Conservation (phyloP, 108 stramenopile species). For the Schizochytrium sp. region DNA sequence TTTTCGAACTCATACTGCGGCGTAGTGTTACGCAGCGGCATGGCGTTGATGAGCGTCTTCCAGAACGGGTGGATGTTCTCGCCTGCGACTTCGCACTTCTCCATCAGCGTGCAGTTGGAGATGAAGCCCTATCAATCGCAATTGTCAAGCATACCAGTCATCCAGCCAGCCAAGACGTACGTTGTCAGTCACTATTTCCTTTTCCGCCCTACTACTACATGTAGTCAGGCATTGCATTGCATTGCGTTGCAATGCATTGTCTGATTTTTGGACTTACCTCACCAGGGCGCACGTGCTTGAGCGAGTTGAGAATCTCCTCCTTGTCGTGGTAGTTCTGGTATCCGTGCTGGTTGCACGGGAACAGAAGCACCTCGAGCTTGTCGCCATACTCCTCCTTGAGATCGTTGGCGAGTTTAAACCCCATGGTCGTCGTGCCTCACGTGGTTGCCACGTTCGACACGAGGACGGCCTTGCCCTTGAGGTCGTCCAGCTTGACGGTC, state of each 20-base stretch:
- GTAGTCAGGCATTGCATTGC: no score
- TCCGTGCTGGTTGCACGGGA: slow-evolving; percentile 4
- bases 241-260: no score
- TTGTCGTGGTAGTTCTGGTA: neutral
- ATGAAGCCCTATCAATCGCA: neutral
- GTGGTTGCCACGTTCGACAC: slow-evolving; percentile 13
- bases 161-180: no score
- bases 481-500: neutral
- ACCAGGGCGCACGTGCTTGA: neutral
- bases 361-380: neutral
- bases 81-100: neutral
- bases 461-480: neutral
- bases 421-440: slow-evolving; percentile 20
- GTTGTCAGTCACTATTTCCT: no score
- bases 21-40: neutral
- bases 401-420: neutral
- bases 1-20: neutral
- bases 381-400: slow-evolving; percentile 3
- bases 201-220: no score
- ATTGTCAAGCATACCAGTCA: no score
- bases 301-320: slow-evolving; percentile 3
- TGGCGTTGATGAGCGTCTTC: neutral
- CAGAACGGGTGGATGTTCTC: slow-evolving; percentile 9
- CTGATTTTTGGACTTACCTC: neutral
- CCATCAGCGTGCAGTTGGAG: slow-evolving; percentile 12